Evolutionary conservation across 1,284 basidiomycete species (phyloP).

Genomic region (Marasmius tenuissimus): DNA sequence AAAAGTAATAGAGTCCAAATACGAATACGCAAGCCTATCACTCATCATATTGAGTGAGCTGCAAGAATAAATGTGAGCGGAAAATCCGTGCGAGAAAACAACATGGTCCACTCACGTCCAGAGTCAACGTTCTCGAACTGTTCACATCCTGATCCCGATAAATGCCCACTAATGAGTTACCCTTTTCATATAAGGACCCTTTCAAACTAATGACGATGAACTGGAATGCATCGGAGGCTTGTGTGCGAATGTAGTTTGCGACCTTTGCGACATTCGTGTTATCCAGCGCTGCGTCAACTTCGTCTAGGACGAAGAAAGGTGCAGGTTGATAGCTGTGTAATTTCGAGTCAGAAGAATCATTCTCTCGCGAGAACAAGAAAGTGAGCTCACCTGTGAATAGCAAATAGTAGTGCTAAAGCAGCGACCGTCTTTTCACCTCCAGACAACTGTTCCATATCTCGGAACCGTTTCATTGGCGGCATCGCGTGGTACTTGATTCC

Average conservation of each 20-base stretch:
- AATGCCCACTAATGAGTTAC: conserved; percentile 90
- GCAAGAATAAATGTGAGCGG: conserved; percentile 1
- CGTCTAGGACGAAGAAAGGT: conserved; percentile 98
- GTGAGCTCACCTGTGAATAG: conserved; percentile 80
- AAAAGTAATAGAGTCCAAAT: neutral
- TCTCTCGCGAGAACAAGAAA: neutral
- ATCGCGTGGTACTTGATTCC: conserved; percentile 99
- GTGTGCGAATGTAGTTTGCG: conserved; percentile 84
- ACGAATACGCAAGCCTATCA: conserved; percentile 15
- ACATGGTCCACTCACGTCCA: conserved; percentile 69
- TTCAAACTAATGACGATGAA: conserved; percentile 98
- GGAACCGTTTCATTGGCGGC: conserved; percentile 98
- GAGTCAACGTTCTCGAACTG: conserved; percentile 84
- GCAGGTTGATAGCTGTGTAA: conserved; percentile 86
- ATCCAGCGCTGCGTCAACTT: conserved; percentile 96
- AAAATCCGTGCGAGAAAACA: neutral
- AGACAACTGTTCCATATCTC: conserved; percentile 98
- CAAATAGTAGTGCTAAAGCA: conserved; percentile 92
- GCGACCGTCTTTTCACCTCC: conserved; percentile 99
- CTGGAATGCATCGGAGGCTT: conserved; percentile 83
- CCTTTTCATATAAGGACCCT: conserved; percentile 86
- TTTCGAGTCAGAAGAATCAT: conserved; percentile 5
- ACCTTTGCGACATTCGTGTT: conserved; percentile 95
- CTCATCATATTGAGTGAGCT: conserved; percentile 42
- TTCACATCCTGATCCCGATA: conserved; percentile 94